phyloP scores from a whole-genome alignment of 1,284 basidiomycete species.

The Mycena citricolor region DNA sequence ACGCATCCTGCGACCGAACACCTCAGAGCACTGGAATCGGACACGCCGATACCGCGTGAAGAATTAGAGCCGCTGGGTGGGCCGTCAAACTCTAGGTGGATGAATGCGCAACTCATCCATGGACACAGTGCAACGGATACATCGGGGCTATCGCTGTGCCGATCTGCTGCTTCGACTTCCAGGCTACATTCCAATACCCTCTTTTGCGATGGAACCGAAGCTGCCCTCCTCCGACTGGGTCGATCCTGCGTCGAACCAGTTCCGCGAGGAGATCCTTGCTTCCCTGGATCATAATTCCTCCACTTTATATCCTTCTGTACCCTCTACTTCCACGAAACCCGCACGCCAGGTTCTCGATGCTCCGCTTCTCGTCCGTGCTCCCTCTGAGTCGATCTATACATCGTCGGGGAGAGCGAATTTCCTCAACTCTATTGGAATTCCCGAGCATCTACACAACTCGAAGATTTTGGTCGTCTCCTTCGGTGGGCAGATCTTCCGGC shows the following conservation, averaged over 20 bases:
- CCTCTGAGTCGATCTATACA: slow-evolving; percentile 47
- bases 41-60: slow-evolving; percentile 50
- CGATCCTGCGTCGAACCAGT: slow-evolving; percentile 42
- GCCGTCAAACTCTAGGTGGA: no score
- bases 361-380: slow-evolving; percentile 67
- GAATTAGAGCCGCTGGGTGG: slow-evolving; percentile 50
- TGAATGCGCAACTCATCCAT: no score
- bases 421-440: slow-evolving; percentile 59
- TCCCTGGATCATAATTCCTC: slow-evolving; percentile 26
- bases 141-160: slow-evolving; percentile 68
- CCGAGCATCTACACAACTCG: slow-evolving; percentile 42
- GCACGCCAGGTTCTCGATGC: slow-evolving; percentile 48
- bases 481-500: slow-evolving; percentile 71
- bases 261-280: slow-evolving; percentile 37
- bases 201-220: slow-evolving; percentile 50
- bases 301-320: slow-evolving; percentile 37
- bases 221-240: slow-evolving; percentile 70
- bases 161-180: slow-evolving; percentile 70
- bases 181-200: slow-evolving; percentile 73
- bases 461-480: slow-evolving; percentile 76
- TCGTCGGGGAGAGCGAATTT: slow-evolving; percentile 49
- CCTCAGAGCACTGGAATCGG: slow-evolving; percentile 36
- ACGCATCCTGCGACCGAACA: slow-evolving; percentile 18
- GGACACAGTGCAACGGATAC: slow-evolving; percentile 54
- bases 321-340: slow-evolving; percentile 28